Evolutionary conservation across 768 basidiomycete species (phyloP).

Genomic region (Amanita thiersii): DNA sequence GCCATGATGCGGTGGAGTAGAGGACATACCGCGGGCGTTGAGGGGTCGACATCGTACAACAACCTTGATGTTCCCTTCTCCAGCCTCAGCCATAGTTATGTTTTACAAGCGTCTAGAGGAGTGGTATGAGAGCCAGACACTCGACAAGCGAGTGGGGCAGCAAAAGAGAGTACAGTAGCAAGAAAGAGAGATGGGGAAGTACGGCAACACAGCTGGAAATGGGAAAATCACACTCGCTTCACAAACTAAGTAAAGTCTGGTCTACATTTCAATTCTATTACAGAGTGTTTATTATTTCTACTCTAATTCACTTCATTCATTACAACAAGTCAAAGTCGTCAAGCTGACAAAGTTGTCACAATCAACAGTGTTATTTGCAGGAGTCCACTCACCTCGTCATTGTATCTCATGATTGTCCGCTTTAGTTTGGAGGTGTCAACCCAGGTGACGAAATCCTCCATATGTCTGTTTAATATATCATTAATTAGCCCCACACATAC

Average conservation of each 20-base stretch:
- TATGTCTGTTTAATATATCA: conserved; percentile 55
- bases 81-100: conserved; percentile 58
- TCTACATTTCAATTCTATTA: not conserved
- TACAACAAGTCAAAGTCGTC: conserved; percentile 91
- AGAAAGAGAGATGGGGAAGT: not conserved
- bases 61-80: conserved; percentile 88
- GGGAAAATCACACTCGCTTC: not conserved
- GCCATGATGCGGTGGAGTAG: not conserved
- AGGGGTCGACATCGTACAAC: conserved; percentile 94
- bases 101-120: conserved; percentile 9
- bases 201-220: not conserved
- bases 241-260: too few species aligned
- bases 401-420: conserved; percentile 92
- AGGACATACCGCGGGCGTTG: conserved; percentile 77
- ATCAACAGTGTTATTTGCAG: conserved; percentile 11
- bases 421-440: conserved; percentile 96
- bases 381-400: conserved; percentile 66
- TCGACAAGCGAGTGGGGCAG: not conserved
- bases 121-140: not conserved
- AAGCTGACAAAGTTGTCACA: conserved; percentile 44
- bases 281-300: not conserved
- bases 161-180: not conserved
- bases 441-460: conserved; percentile 99
- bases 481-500: conserved; percentile 7
- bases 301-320: conserved; percentile 3